Percentiles rank a stretch among this genome's conserved stretches.
Evolutionary conservation across 75 land plant species (phyloP).

Genomic region (Ceratopteris richardii): DNA sequence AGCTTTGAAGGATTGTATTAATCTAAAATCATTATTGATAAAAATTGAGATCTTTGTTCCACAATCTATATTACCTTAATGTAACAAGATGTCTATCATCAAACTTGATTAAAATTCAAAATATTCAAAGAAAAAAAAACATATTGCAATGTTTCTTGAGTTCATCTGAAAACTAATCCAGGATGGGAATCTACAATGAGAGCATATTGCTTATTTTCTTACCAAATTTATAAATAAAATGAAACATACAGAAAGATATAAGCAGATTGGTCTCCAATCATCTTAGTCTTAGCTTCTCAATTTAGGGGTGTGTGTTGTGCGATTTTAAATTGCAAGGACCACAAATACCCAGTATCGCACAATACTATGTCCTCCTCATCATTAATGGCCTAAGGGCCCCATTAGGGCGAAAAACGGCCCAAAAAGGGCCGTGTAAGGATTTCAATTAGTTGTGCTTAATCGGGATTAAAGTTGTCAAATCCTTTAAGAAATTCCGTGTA

Average conservation of each 20-base stretch:
- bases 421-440: no score
- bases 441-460: no score
- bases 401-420: no score
- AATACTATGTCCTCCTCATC: no score
- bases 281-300: constrained; percentile 2
- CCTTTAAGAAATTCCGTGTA: no score
- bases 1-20: constrained; percentile 13
- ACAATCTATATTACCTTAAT: neutral
- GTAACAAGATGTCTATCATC: constrained; percentile 24
- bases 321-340: no score
- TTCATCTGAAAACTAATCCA: constrained; percentile 10
- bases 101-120: constrained; percentile 18
- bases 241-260: neutral
- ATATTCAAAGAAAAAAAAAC: constrained; percentile 23
- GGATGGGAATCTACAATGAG: constrained; percentile 4
- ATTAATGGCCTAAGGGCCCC: no score
- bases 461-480: no score
- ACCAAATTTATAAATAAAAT: neutral
- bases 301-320: constrained; percentile 3
- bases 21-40: constrained; percentile 6
- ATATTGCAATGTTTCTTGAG: constrained; percentile 15
- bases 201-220: constrained; percentile 8
- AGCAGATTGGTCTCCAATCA: neutral
- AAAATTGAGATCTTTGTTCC: constrained; percentile 3
- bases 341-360: no score